Conservation (phyloP, 2,329 filamentous ascomycete species). For the Rutstroemia sp. region DNA sequence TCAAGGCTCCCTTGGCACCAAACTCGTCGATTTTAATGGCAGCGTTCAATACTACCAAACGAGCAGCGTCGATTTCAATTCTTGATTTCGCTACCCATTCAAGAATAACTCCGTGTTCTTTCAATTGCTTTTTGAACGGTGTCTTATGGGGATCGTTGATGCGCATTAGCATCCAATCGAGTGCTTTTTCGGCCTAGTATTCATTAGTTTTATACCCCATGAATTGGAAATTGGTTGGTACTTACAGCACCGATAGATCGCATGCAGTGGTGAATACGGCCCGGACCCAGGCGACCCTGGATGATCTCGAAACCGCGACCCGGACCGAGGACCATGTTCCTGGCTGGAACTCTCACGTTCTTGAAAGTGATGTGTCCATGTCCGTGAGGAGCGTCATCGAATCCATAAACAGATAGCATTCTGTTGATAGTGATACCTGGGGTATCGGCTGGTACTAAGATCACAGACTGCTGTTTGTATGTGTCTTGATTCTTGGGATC, state of each 20-base stretch:
- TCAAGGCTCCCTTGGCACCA: slow-evolving; percentile 81
- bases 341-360: slow-evolving; percentile 79
- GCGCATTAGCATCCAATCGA: slow-evolving; percentile 91
- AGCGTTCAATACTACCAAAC: slow-evolving; percentile 86
- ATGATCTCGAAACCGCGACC: slow-evolving; percentile 97
- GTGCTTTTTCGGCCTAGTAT: slow-evolving; percentile 68
- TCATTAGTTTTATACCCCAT: slow-evolving; percentile 13
- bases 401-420: slow-evolving; percentile 91
- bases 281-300: slow-evolving; percentile 89
- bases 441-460: slow-evolving; percentile 74
- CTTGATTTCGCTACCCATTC: slow-evolving; percentile 91
- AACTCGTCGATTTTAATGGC: slow-evolving; percentile 89
- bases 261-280: slow-evolving; percentile 98
- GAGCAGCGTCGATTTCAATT: slow-evolving; percentile 88
- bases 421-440: slow-evolving; percentile 88
- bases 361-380: slow-evolving; percentile 89
- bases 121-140: slow-evolving; percentile 81
- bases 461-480: slow-evolving; percentile 89
- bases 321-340: slow-evolving; percentile 84
- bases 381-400: slow-evolving; percentile 96
- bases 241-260: slow-evolving; percentile 76
- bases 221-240: slow-evolving; percentile 11
- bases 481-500: slow-evolving; percentile 66
- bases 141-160: slow-evolving; percentile 89
- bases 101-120: slow-evolving; percentile 87